A percentile compares a stretch with the other conserved stretches of the same genome.
phyloP scores from a whole-genome alignment of 1,139 yeast species.

The Sugiyamaella neomexicana region DNA sequence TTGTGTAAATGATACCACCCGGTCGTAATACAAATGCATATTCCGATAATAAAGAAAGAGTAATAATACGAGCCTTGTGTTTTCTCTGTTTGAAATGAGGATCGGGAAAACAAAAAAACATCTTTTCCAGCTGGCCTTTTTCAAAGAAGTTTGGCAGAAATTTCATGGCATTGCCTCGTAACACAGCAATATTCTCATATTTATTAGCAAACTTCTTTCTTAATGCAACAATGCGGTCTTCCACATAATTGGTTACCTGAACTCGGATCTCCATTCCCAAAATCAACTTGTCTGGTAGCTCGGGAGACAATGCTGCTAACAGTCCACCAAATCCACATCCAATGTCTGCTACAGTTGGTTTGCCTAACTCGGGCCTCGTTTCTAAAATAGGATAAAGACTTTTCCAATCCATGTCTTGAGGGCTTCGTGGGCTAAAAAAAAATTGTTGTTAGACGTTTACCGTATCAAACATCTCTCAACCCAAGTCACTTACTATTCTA shows the following conservation, averaged over 20 bases:
- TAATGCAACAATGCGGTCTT: slow-evolving; percentile 88
- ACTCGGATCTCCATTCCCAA: slow-evolving; percentile 97
- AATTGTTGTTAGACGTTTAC: slow-evolving; percentile 10
- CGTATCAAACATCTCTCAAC: background rate
- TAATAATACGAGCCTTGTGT: slow-evolving; percentile 94
- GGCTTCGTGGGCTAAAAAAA: slow-evolving; percentile 59
- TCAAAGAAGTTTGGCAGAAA: slow-evolving; percentile 90
- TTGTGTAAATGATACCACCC: slow-evolving; percentile 88
- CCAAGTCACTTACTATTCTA: slow-evolving; percentile 55
- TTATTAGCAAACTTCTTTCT: slow-evolving; percentile 53
- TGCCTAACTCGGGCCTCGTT: slow-evolving; percentile 35
- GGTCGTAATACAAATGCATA: slow-evolving; percentile 87
- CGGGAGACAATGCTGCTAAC: slow-evolving; percentile 74
- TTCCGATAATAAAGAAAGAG: slow-evolving; percentile 83
- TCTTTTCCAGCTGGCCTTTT: slow-evolving; percentile 71
- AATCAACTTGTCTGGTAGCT: slow-evolving; percentile 68
- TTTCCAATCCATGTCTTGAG: slow-evolving; percentile 86
- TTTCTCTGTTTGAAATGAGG: slow-evolving; percentile 97
- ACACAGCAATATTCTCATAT: slow-evolving; percentile 82
- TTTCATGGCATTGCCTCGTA: slow-evolving; percentile 97
- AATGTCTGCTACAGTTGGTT: slow-evolving; percentile 89
- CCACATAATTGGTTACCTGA: slow-evolving; percentile 95
- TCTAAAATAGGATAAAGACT: slow-evolving; percentile 58
- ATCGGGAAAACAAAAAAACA: slow-evolving; percentile 98
- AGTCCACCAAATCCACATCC: slow-evolving; percentile 99